Base-by-base conservation (phyloP, 495 filamentous ascomycete genomes). In the Lepraria neglecta region DNA sequence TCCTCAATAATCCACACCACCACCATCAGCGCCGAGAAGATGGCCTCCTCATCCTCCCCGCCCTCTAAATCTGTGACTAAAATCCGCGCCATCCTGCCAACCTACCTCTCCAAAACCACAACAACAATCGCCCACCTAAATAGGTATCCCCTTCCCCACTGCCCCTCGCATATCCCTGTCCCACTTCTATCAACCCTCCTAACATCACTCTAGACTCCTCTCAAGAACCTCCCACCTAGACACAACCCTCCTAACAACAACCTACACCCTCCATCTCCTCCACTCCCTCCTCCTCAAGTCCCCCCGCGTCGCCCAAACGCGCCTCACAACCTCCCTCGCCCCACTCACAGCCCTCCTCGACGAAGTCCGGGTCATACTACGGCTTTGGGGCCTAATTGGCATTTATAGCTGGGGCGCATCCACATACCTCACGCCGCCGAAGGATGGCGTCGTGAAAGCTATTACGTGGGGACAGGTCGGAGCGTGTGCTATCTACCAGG, bases 311-410 rank as follows among this genome's bases (percentile, higher is more conserved):
- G 80, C 60, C 12, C 21, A 69, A 43, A 59, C 65, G 27, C 64
- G 65, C 1, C 61, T 55, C 47, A 65, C 43, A 46, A 65, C 57
- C 56, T 66, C 56, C 59, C 66, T 58, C 61, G 63, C 33, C 61
- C 67, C 77, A 3, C 73, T 89, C 3, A 74, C 78, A 3, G 62
- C 65, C 11, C 68, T 87, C 54, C 76, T 88, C 31, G 77, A 73
- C 62, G 87, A 91, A 60, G 78, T 81, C 50, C 76, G 91, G 47
- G 87, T 86, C 47, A 90, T 90, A 66, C 71, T 87, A 56, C 84
- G 92, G 1, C 79, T 97, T 3, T 90, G 88, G 80, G 90, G 85
- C 0, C 76, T 96, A 14, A 68, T 96, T 17, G 79, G 82, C 4
- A 85, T 97, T 65, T 95, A 87, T 73, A 77, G 81, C 33, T 91